Evolutionary conservation across 108 stramenopile genomes (phyloP), one percentile per base, ranked within the genome.

Genomic region (Pseudonitzschia delicatissima): DNA sequence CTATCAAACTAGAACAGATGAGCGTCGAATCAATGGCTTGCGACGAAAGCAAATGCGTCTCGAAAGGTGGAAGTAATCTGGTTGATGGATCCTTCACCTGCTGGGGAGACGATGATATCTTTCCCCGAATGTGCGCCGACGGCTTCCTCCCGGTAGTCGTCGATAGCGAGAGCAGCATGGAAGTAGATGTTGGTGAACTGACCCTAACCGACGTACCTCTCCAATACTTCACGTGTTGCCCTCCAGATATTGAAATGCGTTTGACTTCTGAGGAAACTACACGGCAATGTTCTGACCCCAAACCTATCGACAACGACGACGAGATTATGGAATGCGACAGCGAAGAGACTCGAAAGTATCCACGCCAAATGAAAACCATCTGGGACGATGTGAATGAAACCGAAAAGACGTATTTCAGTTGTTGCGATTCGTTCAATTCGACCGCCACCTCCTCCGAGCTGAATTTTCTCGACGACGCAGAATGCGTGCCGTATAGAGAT

Each of bases 11-110:
- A n/a, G n/a, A n/a, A n/a, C n/a, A n/a, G n/a, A n/a, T n/a, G n/a
- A n/a, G n/a, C n/a, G n/a, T n/a, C n/a, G n/a, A n/a, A n/a, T n/a
- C n/a, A n/a, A n/a, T n/a, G n/a, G 51, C 28, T 53, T 53, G 51
- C 29, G 51, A 53, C 29, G 51, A 53, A 53, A 53, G 51, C 51
- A 53, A 53, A 53, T 53, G 51, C 26, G 51, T 53, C 51, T 53
- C 51, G 29, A 53, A 1, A 31, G 51, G 51, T 31, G 6, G 23
- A 13, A 0, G 0, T 0, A 11, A 53, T 31, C 4, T 31, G 0
- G 23, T 23, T 15, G 27, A 53, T 31, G 0, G 27, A 6, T 53
- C 51, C 0, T 53, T 53, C 27, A 53, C 51, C 0, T 53, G 51
- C 26, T 53, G 27, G 5, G 51, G 28, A 5, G 27, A 32, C 13